Evolutionary conservation across 2,329 filamentous ascomycete species (phyloP), one percentile per base, ranked within the genome.

Genomic region (Verticillium tricorpus): DNA sequence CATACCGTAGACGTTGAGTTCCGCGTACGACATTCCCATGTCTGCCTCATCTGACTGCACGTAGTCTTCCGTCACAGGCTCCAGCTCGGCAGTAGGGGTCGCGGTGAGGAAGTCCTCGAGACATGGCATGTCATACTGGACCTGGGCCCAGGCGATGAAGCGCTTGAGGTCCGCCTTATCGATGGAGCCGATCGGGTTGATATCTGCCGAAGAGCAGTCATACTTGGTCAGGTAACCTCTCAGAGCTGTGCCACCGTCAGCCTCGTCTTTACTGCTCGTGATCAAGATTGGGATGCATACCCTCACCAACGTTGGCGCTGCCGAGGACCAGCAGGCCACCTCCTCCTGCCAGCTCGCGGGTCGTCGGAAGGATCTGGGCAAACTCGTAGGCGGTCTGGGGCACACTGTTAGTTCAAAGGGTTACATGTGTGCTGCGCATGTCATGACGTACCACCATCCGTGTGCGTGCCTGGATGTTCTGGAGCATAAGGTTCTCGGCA

Each of bases 121-220:
- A 60, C 89, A 84, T 0, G 88, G 87, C 1, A 93, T 74, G 5
- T 82, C 72, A 69, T 90, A 92, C 39, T 81, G 76, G 19, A 71
- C 76, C 59, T 78, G 73, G 2, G 87, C 83, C 81, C 85, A 92
- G n/a, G 76, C 77, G 63, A 92, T 89, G 75, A 93, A 92, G 11
- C 82, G 75, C 72, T 90, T 91, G 1, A 92, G 77, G 67, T 93
- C 90, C 2, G 80, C 85, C 72, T 92, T 92, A 62, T 74, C 75
- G 40, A 83, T 82, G 6, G 80, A 80, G 17, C 85, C 87, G 58
- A 89, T 88, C 3, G 87, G 87, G 67, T 89, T 86, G 70, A 88
- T 79, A 65, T 67, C 66, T 9, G 66, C 66, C 50, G 56, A 58
- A 11, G 28, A 45, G 57, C 82, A 85, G 70, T 91, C 89, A 69